Percentiles rank a stretch among this genome's conserved stretches.
These are phyloP conservation scores for Backusella psychrophila DNA, from an alignment of 192 early-diverging fungal species.

Conservation along the genomic window DNA sequence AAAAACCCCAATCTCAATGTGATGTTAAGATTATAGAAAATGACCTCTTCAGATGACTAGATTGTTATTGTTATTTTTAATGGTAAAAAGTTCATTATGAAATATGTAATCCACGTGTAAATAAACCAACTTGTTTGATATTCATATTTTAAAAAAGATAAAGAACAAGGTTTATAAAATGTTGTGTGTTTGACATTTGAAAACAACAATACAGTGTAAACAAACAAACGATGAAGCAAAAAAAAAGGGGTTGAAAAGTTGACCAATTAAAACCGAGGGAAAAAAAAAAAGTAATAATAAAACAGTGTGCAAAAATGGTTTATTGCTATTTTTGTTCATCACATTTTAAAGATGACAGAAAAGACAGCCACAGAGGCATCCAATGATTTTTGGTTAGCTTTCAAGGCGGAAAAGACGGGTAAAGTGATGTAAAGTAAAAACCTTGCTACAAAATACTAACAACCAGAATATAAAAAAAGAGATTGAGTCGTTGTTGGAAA, in stretches of 20 bases:
- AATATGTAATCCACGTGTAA: conserved; percentile 1
- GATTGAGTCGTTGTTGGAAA: conserved; percentile 13
- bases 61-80: neutral
- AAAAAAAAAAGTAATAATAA: neutral
- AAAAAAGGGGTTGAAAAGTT: neutral
- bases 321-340: neutral
- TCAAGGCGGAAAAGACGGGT: conserved; percentile 27
- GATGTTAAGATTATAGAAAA: neutral
- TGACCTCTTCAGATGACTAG: conserved; percentile 4
- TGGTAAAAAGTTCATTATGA: neutral
- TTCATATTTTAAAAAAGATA: neutral
- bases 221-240: neutral
- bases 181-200: neutral
- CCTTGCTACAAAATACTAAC: neutral
- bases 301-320: neutral
- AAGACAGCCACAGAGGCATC: conserved; percentile 36
- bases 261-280: neutral
- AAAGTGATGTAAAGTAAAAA: neutral
- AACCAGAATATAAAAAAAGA: conserved; percentile 5
- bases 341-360: neutral
- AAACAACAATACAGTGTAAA: neutral
- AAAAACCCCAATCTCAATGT: neutral
- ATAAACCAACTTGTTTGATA: neutral
- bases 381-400: conserved; percentile 36
- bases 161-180: neutral